Conservation (phyloP, 331 rosid species). For the Pyracantha coccinea region DNA sequence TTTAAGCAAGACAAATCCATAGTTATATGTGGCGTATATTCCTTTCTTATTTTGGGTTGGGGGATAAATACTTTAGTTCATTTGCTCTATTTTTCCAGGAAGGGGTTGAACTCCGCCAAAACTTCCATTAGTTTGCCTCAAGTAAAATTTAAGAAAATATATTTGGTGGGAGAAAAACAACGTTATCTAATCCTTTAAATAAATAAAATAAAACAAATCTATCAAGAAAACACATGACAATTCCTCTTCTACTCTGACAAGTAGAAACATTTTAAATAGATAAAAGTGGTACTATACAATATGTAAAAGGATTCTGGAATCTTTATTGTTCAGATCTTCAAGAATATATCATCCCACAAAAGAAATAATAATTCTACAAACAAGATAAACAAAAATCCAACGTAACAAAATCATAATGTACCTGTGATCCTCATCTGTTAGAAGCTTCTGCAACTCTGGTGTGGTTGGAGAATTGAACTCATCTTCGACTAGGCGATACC, state of each 20-base stretch:
- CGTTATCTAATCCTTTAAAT: not conserved
- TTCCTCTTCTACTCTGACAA: not conserved
- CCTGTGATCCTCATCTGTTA: slow-evolving; percentile 93
- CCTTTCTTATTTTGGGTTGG: not conserved
- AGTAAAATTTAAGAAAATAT: not conserved
- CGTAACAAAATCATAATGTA: not conserved
- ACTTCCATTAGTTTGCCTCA: not conserved
- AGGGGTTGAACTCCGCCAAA: not conserved
- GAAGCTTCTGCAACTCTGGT: slow-evolving; percentile 71
- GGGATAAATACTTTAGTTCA: too few species aligned
- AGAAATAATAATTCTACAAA: not conserved
- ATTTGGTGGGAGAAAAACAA: not conserved
- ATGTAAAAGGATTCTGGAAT: not conserved
- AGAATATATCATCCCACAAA: not conserved
- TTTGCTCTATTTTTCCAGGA: too few species aligned
- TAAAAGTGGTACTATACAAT: not conserved
- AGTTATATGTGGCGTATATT: not conserved
- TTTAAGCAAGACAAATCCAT: slow-evolving; percentile 18
- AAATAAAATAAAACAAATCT: not conserved
- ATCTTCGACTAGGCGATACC: slow-evolving; percentile 67
- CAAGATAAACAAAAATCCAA: too few species aligned
- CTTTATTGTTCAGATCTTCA: not conserved
- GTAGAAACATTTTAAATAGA: not conserved
- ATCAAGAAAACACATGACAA: not conserved
- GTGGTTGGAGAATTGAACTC: slow-evolving; percentile 74